A percentile compares a stretch with the other conserved stretches of the same genome.
Conservation (phyloP, 2,329 filamentous ascomycete genomes). For the Sodiomyces alkalinus region DNA sequence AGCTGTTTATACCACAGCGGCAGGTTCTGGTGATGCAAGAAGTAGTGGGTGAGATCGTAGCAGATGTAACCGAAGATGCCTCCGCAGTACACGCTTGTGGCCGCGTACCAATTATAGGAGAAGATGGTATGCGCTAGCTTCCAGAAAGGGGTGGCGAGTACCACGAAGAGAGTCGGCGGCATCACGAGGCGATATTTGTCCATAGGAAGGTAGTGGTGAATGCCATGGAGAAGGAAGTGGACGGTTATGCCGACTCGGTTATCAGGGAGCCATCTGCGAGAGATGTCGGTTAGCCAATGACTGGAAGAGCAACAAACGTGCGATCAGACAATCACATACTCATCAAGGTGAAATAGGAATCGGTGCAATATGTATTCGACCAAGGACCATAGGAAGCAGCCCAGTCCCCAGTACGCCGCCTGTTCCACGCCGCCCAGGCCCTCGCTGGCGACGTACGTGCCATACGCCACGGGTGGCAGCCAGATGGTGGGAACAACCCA, state of each 20-base stretch:
- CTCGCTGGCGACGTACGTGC: slow-evolving; percentile 46
- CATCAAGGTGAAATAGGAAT: slow-evolving; percentile 85
- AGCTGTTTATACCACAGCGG: slow-evolving; percentile 79
- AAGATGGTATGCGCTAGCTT: slow-evolving; percentile 74
- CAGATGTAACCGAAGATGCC: slow-evolving; percentile 91
- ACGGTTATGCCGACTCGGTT: slow-evolving; percentile 73
- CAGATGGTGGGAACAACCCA: slow-evolving; percentile 75
- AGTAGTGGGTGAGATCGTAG: slow-evolving; percentile 97
- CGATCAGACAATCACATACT: slow-evolving; percentile 54
- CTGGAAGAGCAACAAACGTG: neutral
- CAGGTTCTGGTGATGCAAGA: slow-evolving; percentile 88
- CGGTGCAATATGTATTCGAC: slow-evolving; percentile 82
- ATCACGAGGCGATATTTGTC: slow-evolving; percentile 94
- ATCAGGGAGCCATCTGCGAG: slow-evolving; percentile 64
- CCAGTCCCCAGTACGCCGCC: slow-evolving; percentile 50
- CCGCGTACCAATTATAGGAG: slow-evolving; percentile 72
- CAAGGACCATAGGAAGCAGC: slow-evolving; percentile 72
- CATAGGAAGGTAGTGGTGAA: slow-evolving; percentile 99
- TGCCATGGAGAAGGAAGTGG: slow-evolving; percentile 90
- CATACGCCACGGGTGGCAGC: slow-evolving; percentile 68
- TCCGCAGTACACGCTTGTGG: slow-evolving; percentile 65
- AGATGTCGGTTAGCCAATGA: slow-evolving; percentile 14
- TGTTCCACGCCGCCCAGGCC: slow-evolving; percentile 39
- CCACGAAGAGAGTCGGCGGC: slow-evolving; percentile 78
- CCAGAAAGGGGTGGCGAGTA: slow-evolving; percentile 82